Base-by-base conservation (phyloP, 2,329 filamentous ascomycete species). In the Talaromyces islandicus region DNA sequence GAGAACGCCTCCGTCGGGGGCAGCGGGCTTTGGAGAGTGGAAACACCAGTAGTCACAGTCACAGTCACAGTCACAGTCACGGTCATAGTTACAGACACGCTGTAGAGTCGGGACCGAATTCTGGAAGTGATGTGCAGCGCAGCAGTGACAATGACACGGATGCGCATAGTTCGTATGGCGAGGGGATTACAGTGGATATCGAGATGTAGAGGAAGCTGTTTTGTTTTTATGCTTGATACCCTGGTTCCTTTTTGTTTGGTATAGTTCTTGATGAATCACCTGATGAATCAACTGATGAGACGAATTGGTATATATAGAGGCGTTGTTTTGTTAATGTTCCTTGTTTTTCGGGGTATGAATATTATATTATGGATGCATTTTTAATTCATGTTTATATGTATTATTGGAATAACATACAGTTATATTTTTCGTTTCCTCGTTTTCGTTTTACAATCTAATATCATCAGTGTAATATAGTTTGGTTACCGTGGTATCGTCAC, bases 1-100 rank as follows among this genome's bases (percentile, higher is more conserved):
- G 82, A 62, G 85, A 85, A 68, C 76, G 79, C 50, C 68, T 76
- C 59, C 70, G 75, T 57, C 73, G 73, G 55, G 53, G 55, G 17
- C 30, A 53, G 38, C 56, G 60, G 24, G 43, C 17, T 32, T 27
- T 56, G n/a, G 58, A 52, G 6, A 46, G 21, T 30, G 25, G 25
- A 27, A 27, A 27, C 25, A 27, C 25, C 3, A 7, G 27, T 25
- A 59, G 52, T 32, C 30, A 32, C 30, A 12, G 7, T 9, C 29
- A 30, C 32, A 46, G n/a, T n/a, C 21, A n/a, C 41, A 43, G 38
- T 43, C 14, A 21, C 41, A 46, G 17, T 19, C 17, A 21, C 14
- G n/a, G 38, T 46, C 41, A 21, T 14, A 5, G n/a, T n/a, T 32
- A 53, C 6, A 58, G 61, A 21, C 50, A 30, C 7, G 57, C 48